Percentiles rank a stretch among this genome's conserved stretches.
Evolutionary conservation across 148 eudicot species (phyloP).

Genomic region (Tetragonia tetragonoides): DNA sequence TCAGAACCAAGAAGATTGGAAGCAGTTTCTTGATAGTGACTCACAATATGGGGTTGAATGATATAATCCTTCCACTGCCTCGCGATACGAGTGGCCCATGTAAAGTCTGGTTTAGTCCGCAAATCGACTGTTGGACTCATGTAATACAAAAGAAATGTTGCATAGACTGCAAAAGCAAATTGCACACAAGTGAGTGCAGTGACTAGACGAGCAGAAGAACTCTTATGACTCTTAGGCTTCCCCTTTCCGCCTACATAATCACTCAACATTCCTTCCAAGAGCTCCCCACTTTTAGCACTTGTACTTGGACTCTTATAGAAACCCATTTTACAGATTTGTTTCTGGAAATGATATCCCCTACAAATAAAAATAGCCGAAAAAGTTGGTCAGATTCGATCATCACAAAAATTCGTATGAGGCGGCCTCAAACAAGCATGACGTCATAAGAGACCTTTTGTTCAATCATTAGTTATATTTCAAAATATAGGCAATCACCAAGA

Average conservation of each 20-base stretch:
- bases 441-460: too few relatives aligned
- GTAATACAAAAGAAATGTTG: conserved; percentile 74
- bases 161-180: conserved; percentile 81
- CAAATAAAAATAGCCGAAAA: background rate
- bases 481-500: background rate
- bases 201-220: conserved; percentile 54
- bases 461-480: background rate
- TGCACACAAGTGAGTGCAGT: conserved; percentile 79
- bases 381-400: background rate
- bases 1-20: conserved; percentile 31
- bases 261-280: conserved; percentile 65
- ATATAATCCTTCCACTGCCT: conserved; percentile 70
- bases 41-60: conserved; percentile 60
- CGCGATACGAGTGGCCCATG: conserved; percentile 79
- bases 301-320: conserved; percentile 37
- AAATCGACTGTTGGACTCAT: conserved; percentile 85
- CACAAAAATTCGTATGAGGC: too few relatives aligned
- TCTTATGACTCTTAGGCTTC: conserved; percentile 47
- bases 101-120: conserved; percentile 69
- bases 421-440: too few relatives aligned
- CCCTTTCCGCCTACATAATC: conserved; percentile 58
- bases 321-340: conserved; percentile 33
- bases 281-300: conserved; percentile 55
- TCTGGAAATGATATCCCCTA: conserved; percentile 15
- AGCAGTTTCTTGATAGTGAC: conserved; percentile 49